A percentile compares a stretch with the other conserved stretches of the same genome.
Conservation (phyloP, 2,329 filamentous ascomycete species). For the Paecilomyces niveus region DNA sequence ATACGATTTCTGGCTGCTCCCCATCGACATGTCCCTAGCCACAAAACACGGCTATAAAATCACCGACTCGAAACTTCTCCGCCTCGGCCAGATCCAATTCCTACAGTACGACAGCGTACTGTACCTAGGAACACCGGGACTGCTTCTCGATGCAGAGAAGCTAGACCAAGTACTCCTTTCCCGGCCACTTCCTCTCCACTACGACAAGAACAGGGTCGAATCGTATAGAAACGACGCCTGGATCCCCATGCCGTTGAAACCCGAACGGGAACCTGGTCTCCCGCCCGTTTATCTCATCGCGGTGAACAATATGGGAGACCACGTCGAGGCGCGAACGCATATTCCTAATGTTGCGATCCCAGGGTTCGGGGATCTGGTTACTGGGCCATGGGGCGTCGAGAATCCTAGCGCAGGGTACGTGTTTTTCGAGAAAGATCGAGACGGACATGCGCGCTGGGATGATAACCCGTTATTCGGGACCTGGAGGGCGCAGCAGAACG, state of each 20-base stretch:
- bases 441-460: constrained; percentile 24
- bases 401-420: constrained; percentile 28
- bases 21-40: constrained; percentile 32
- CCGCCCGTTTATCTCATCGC: constrained; percentile 32
- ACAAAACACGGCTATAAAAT: constrained; percentile 22
- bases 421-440: constrained; percentile 30
- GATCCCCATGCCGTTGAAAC: constrained; percentile 27
- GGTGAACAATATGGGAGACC: constrained; percentile 27
- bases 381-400: constrained; percentile 14
- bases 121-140: constrained; percentile 35
- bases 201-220: constrained; percentile 25
- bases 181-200: constrained; percentile 23
- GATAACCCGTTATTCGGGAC: constrained; percentile 27
- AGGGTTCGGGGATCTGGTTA: constrained; percentile 25
- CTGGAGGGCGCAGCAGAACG: constrained; percentile 29
- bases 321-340: constrained; percentile 31
- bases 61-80: constrained; percentile 31
- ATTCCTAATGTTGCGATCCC: constrained; percentile 26
- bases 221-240: constrained; percentile 33
- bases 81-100: constrained; percentile 31
- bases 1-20: constrained; percentile 34
- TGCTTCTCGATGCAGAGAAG: constrained; percentile 30
- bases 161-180: constrained; percentile 33
- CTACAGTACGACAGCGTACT: constrained; percentile 38
- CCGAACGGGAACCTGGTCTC: constrained; percentile 22